Conservation (phyloP, 108 stramenopile genomes). For the Fragilariopsis cylindrus region DNA sequence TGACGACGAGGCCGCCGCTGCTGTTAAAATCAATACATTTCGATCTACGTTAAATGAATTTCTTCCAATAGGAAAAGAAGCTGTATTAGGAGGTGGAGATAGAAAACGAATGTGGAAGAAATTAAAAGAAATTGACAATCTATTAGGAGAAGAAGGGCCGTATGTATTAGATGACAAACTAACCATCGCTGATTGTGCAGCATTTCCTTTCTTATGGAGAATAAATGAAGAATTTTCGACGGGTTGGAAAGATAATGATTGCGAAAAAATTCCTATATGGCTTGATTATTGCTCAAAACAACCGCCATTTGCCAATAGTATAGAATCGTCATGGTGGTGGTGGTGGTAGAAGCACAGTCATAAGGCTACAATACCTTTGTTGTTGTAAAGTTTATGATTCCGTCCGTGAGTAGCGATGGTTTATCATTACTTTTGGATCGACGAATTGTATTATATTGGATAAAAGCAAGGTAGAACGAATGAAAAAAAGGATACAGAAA, state of each 20-base stretch:
- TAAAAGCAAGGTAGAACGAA: too few species aligned
- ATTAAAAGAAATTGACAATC: conserved; percentile 52
- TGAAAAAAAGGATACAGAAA: too few species aligned
- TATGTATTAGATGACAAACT: conserved; percentile 54
- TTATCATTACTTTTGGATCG: too few species aligned
- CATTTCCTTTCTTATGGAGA: conserved; percentile 87
- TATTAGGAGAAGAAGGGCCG: conserved; percentile 43
- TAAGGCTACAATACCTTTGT: too few species aligned
- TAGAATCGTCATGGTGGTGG: conserved; percentile 86
- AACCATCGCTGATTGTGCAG: conserved; percentile 81
- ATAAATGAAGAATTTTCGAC: conserved; percentile 62
- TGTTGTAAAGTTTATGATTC: too few species aligned
- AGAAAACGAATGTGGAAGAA: conserved; percentile 47
- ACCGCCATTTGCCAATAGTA: conserved; percentile 57
- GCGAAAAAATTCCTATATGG: conserved; percentile 55
- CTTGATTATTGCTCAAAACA: conserved; percentile 53
- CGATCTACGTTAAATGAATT: conserved; percentile 49
- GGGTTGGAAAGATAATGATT: conserved; percentile 34
- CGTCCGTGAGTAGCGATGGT: too few species aligned
- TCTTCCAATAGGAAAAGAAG: conserved; percentile 73
- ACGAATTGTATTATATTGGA: too few species aligned
- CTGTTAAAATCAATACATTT: conserved; percentile 41
- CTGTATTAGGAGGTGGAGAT: conserved; percentile 53
- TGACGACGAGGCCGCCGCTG: conserved; percentile 1
- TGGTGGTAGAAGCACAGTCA: conserved; percentile 50